Base-by-base conservation (phyloP, 805 yeast species). In the Brettanomyces naardenensis region DNA sequence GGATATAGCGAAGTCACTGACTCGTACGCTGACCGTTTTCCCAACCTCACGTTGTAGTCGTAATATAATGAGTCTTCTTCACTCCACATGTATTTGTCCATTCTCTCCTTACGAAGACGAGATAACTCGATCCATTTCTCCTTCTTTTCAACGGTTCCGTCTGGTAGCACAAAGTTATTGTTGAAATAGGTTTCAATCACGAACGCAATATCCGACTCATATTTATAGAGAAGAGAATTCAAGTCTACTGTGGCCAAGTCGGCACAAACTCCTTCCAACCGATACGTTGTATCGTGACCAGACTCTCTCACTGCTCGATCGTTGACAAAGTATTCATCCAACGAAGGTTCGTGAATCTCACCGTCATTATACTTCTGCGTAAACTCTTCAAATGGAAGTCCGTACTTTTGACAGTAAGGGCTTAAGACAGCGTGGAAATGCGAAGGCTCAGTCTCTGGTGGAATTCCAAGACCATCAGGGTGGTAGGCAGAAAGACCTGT, bases 251-350 rank as follows among this genome's bases (percentile, higher is more conserved):
- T 90, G 1, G 95, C 96, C 47, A 90, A 64, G 54, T 83, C 67
- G 0, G 95, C 96, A 59, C 95, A 87, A 31, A 76, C 73, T 28
- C 95, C 95, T 60, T 89, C 96, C 37, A 92, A 66, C 51, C 98
- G 69, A 53, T 89, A 87, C 2, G 90, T 70, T 0, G 97, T 92
- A 56, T 90, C 98, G 56, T 92, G 97, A 1, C 98, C 98, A 23
- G 92, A 80, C 61, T 90, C 98, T 54, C 98, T 74, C 9, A 90
- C 95, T 1, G 95, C 97, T 41, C 97, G 69, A 58, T 90, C 98
- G 54, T 90, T 95, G 35, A 84, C 58, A 56, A 90, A 85, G 56
- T 85, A 90, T 44, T 77, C 88, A 52, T 92, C 97, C 42, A 90
- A 66, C n/a, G 67, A 76, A 1, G 95, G 94, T 52, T 86, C 96